These are phyloP conservation scores for Periconia macrospinosa DNA, from an alignment of 2,329 filamentous ascomycete genomes.

Conservation along the genomic window DNA sequence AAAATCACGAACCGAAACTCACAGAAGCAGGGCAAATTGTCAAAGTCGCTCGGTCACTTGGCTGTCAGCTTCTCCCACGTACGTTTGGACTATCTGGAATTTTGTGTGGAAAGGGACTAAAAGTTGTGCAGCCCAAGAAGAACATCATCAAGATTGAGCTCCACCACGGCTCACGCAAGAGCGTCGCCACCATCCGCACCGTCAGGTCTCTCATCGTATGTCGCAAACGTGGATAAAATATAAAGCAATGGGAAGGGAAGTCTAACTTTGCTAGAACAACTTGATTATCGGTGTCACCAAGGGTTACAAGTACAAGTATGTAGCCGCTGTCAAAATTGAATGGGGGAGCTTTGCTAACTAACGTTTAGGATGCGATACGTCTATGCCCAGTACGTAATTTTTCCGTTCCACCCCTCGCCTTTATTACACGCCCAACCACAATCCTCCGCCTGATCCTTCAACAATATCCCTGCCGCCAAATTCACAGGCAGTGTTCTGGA, in stretches of 20 bases:
- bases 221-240: conserved; percentile 11
- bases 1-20: conserved; percentile 16
- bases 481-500: too few species aligned
- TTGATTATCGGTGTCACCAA: conserved; percentile 97
- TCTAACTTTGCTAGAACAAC: conserved; percentile 67
- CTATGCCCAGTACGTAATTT: conserved; percentile 72
- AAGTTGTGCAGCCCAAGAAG: conserved; percentile 63
- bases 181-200: conserved; percentile 95
- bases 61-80: conserved; percentile 88
- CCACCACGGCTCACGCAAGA: conserved; percentile 98
- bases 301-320: conserved; percentile 94
- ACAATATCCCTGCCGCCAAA: too few species aligned
- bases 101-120: conserved; percentile 16
- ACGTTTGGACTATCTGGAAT: conserved; percentile 15
- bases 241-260: conserved; percentile 4
- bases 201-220: conserved; percentile 85
- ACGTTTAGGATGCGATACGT: conserved; percentile 86
- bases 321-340: background rate
- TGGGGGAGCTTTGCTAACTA: conserved; percentile 11
- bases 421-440: background rate
- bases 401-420: background rate
- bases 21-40: conserved; percentile 74
- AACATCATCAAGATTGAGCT: conserved; percentile 93
- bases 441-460: background rate
- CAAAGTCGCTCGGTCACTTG: conserved; percentile 95